Conservation (phyloP, 345 rosid genomes). For the Kernera saxatilis region DNA sequence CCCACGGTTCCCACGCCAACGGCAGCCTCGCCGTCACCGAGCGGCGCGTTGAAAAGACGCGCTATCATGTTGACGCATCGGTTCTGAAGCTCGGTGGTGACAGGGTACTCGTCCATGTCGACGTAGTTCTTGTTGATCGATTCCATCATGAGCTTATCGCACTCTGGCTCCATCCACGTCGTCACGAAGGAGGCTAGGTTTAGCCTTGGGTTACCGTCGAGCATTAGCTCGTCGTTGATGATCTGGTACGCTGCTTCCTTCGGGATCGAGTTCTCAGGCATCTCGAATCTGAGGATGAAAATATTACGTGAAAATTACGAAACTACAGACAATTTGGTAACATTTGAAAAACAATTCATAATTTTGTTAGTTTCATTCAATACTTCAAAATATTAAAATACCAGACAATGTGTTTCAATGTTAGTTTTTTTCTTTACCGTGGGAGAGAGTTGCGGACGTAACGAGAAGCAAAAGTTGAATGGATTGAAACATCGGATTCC, state of each 20-base stretch:
- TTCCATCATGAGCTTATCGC: slow-evolving; percentile 65
- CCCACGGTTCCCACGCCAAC: slow-evolving; percentile 61
- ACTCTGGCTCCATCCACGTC: slow-evolving; percentile 71
- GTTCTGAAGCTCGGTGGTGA: slow-evolving; percentile 60
- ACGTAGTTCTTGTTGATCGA: slow-evolving; percentile 58
- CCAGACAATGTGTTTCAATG: background rate
- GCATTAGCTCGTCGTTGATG: slow-evolving; percentile 59
- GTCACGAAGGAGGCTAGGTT: slow-evolving; percentile 59
- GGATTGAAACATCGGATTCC: slow-evolving; percentile 64
- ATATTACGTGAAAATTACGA: background rate
- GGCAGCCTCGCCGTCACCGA: slow-evolving; percentile 52
- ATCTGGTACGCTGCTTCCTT: slow-evolving; percentile 63
- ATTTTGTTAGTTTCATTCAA: background rate
- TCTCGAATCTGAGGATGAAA: slow-evolving; percentile 28
- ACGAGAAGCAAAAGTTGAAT: slow-evolving; percentile 85
- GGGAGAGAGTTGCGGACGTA: slow-evolving; percentile 77
- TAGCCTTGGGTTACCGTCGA: slow-evolving; percentile 59
- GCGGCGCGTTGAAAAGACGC: slow-evolving; percentile 38
- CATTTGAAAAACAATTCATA: background rate
- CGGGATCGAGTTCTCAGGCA: slow-evolving; percentile 56
- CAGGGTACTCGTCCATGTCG: slow-evolving; percentile 64
- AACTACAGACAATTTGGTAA: background rate
- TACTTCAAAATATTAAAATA: background rate
- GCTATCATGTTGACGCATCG: slow-evolving; percentile 43
- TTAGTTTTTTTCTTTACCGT: slow-evolving; percentile 30